Percentiles rank a stretch among this genome's conserved stretches.
phyloP scores from a whole-genome alignment of 78 protist species.

The Dictyostelium intermedium region DNA sequence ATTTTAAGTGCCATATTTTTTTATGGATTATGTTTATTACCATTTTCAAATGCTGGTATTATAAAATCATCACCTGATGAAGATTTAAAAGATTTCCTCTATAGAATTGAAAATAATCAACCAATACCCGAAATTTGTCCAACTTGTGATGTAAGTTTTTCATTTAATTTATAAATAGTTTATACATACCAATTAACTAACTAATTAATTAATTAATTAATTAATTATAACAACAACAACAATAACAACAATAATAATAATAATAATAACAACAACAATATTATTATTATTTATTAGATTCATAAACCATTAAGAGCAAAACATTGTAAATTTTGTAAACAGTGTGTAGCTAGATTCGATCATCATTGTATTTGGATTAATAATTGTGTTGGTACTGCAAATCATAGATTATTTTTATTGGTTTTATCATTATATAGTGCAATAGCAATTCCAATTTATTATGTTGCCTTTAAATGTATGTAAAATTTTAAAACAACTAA shows the following conservation, averaged over 20 bases:
- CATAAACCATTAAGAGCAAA: slow-evolving; percentile 81
- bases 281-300: neutral
- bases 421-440: neutral
- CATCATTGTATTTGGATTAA: slow-evolving; percentile 88
- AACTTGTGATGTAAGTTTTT: slow-evolving; percentile 35
- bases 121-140: slow-evolving; percentile 29
- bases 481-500: neutral
- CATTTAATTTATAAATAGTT: neutral
- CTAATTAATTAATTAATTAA: too few species aligned
- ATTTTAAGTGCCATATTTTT: slow-evolving; percentile 53
- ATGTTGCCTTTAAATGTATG: slow-evolving; percentile 54
- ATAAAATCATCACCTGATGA: slow-evolving; percentile 51
- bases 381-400: slow-evolving; percentile 79
- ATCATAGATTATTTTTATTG: slow-evolving; percentile 53
- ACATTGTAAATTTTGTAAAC: slow-evolving; percentile 80
- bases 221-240: too few species aligned
- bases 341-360: slow-evolving; percentile 79
- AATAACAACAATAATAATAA: too few species aligned
- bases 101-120: neutral
- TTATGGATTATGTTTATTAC: slow-evolving; percentile 19
- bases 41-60: slow-evolving; percentile 67
- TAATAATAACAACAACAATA: too few species aligned
- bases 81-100: slow-evolving; percentile 11
- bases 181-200: too few species aligned
- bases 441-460: slow-evolving; percentile 49